Conservation (phyloP, 495 filamentous ascomycete genomes). For the Parmelia sp. region DNA sequence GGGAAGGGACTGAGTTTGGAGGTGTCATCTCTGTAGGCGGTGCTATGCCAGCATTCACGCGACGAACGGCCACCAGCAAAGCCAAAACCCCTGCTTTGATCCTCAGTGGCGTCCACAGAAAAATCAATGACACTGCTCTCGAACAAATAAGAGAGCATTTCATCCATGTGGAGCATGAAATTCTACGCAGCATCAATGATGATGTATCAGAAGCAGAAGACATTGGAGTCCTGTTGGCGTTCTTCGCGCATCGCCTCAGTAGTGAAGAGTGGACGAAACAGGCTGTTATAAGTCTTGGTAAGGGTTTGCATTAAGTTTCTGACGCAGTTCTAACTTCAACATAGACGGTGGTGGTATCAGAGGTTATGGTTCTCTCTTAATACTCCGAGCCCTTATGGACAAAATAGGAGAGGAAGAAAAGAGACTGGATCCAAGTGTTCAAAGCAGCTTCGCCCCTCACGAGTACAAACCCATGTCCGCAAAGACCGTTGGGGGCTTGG, state of each 20-base stretch:
- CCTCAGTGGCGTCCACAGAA: not conserved
- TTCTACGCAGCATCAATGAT: not conserved
- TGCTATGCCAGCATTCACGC: not conserved
- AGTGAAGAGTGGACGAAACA: constrained; percentile 12
- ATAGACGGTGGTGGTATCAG: constrained; percentile 31
- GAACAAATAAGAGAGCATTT: not conserved
- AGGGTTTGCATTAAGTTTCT: not conserved
- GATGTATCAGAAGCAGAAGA: not conserved
- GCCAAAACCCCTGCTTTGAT: not conserved
- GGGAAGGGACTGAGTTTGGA: not conserved
- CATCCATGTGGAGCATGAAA: not conserved
- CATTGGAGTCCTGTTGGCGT: not conserved
- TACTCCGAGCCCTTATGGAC: constrained; percentile 27
- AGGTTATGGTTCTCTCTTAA: constrained; percentile 28
- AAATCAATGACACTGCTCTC: not conserved
- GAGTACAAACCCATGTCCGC: not conserved
- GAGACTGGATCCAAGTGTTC: not conserved
- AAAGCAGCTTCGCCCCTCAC: constrained; percentile 2
- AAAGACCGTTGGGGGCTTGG: not conserved
- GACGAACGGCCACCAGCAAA: not conserved
- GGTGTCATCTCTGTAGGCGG: not conserved
- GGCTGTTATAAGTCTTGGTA: constrained; percentile 16
- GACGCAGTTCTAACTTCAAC: not conserved
- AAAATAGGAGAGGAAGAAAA: constrained; percentile 20
- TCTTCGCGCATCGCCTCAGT: constrained; percentile 9